phyloP scores from a whole-genome alignment of 2,329 filamentous ascomycete genomes.

The Venturia oleaginea region DNA sequence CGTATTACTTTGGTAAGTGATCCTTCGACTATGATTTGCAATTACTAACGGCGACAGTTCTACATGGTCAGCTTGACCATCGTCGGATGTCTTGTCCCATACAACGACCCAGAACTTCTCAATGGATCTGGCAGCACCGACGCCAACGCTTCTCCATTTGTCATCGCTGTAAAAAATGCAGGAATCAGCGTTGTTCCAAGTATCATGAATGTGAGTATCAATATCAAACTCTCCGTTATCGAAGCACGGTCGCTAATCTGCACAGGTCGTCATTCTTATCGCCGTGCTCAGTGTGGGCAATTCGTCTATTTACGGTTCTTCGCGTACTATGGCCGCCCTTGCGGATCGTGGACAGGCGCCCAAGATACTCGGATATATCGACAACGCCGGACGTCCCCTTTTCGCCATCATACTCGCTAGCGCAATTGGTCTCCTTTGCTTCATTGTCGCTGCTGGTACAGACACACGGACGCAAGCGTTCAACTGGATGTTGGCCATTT shows the following conservation, averaged over 20 bases:
- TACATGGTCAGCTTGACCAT: constrained; percentile 69
- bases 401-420: constrained; percentile 38
- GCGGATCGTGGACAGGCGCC: constrained; percentile 58
- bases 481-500: constrained; percentile 53
- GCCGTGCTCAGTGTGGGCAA: constrained; percentile 82
- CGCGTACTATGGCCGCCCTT: constrained; percentile 73
- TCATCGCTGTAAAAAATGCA: constrained; percentile 73
- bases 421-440: constrained; percentile 44
- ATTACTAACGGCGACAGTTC: constrained; percentile 37
- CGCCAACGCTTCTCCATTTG: constrained; percentile 69
- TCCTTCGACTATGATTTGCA: neutral
- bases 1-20: constrained; percentile 55
- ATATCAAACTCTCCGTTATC: neutral
- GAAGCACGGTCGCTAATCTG: neutral
- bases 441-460: constrained; percentile 56
- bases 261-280: constrained; percentile 58
- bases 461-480: neutral
- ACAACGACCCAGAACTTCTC: constrained; percentile 52
- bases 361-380: constrained; percentile 43
- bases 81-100: constrained; percentile 68
- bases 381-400: constrained; percentile 45
- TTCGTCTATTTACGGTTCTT: constrained; percentile 75
- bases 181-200: constrained; percentile 66
- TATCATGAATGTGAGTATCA: constrained; percentile 59
- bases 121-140: constrained; percentile 45